These are phyloP conservation scores for Begonia loranthoides DNA, from an alignment of 306 rosid species.

Conservation along the genomic window DNA sequence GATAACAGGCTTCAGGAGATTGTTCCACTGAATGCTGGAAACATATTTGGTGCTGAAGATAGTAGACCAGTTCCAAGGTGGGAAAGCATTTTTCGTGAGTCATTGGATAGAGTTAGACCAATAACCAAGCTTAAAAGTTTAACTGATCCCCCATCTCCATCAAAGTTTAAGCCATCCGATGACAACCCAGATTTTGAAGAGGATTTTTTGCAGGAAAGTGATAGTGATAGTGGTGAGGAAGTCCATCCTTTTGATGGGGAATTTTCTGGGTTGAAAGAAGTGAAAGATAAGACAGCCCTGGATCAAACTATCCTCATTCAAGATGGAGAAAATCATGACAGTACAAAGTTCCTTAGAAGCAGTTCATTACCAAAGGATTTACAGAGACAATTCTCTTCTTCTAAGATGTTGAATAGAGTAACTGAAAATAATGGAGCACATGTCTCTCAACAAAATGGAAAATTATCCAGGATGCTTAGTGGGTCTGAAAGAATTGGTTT, in stretches of 20 bases:
- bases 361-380: slow-evolving; percentile 19
- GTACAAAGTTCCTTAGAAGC: slow-evolving; percentile 9
- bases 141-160: slow-evolving; percentile 91
- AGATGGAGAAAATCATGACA: slow-evolving; percentile 19
- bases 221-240: slow-evolving; percentile 73
- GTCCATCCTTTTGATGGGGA: slow-evolving; percentile 62
- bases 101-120: slow-evolving; percentile 52
- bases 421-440: slow-evolving; percentile 22
- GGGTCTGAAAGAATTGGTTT: slow-evolving; percentile 76
- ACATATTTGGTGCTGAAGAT: slow-evolving; percentile 77
- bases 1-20: slow-evolving; percentile 85
- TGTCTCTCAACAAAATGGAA: slow-evolving; percentile 20
- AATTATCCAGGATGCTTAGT: slow-evolving; percentile 54
- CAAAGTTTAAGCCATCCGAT: slow-evolving; percentile 58
- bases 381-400: slow-evolving; percentile 33
- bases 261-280: slow-evolving; percentile 17
- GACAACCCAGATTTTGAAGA: slow-evolving; percentile 57
- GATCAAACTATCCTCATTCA: slow-evolving; percentile 12
- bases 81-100: slow-evolving; percentile 69
- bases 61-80: slow-evolving; percentile 64
- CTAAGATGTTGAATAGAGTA: slow-evolving; percentile 51
- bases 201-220: slow-evolving; percentile 61
- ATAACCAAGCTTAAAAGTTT: slow-evolving; percentile 51
- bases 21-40: slow-evolving; percentile 84
- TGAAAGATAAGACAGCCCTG: slow-evolving; percentile 8